Conservation (phyloP, 441 rosid species). For the Mallotus repandus region DNA sequence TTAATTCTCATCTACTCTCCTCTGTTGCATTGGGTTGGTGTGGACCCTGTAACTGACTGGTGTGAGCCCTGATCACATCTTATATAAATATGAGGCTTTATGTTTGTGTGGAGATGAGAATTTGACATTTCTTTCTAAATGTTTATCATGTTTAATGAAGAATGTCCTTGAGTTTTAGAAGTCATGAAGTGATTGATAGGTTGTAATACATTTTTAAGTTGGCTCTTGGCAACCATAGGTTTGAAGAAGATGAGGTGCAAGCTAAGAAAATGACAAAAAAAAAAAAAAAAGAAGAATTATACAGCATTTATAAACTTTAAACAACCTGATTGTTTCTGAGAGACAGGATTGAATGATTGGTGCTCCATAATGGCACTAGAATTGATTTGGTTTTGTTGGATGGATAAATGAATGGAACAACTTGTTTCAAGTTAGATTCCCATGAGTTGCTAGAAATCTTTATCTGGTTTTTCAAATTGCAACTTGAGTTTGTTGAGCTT, state of each 20-base stretch:
- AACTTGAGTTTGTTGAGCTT: background rate
- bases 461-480: background rate
- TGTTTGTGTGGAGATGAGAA: background rate
- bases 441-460: background rate
- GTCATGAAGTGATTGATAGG: background rate
- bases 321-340: constrained; percentile 6
- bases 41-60: background rate
- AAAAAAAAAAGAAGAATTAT: background rate
- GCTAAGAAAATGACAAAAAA: background rate
- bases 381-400: background rate
- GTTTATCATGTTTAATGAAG: background rate
- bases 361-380: background rate
- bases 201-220: background rate
- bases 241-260: background rate
- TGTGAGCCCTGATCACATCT: background rate
- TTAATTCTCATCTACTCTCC: background rate
- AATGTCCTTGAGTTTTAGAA: background rate
- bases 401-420: constrained; percentile 3
- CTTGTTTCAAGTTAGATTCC: background rate
- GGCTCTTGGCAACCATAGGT: background rate
- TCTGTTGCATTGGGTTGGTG: background rate
- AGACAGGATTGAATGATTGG: background rate
- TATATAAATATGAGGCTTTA: background rate
- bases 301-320: background rate
- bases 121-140: background rate